Base-by-base conservation (phyloP, 2,329 filamentous ascomycete species). In the Colletotrichum higginsianum region DNA sequence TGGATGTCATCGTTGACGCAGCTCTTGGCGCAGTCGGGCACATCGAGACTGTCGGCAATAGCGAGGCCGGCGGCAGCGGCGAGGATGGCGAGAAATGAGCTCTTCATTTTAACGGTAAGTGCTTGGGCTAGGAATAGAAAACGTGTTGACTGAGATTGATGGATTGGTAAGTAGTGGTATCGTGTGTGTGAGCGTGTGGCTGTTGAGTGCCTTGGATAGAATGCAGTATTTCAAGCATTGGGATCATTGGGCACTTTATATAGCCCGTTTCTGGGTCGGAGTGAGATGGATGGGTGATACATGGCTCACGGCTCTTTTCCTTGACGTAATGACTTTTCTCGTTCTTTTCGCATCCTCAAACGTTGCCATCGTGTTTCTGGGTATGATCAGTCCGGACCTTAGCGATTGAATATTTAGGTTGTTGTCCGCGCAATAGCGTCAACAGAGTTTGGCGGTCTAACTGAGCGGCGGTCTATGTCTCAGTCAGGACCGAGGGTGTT, bases 1-100 rank as follows among this genome's bases (percentile, higher is more conserved):
- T 72, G 65, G 21, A 72, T 66, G 12, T 60, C 69, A 26, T 72
- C 69, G 18, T 72, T 64, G 23, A 72, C n/a, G 18, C 69, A 72
- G 53, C 42, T 53, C 58, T 69, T 72, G n/a, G 69, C 65, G 42
- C 69, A 72, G 30, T 72, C 69, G 15, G 69, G 69, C 1, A 72
- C 50, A 21, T 72, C 60, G 35, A 72, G 55, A 23, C 56, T 58
- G n/a, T 63, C 61, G 18, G 69, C 65, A 2, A 60, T 23, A 11
- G 58, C 69, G 9, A 72, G 26, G n/a, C 65, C 69, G 3, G 60
- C 66, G 12, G 47, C 66, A 15, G 49, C 58, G 40, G 66, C 69
- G 26, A 69, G 9, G 12, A 72, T 53, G 3, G 66, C 66, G 47
- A 72, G 15, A 2, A 72, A 16, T 8, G 69, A 64, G 6, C 53